phyloP scores from a whole-genome alignment of 306 rosid genomes.

The Comarum palustre region DNA sequence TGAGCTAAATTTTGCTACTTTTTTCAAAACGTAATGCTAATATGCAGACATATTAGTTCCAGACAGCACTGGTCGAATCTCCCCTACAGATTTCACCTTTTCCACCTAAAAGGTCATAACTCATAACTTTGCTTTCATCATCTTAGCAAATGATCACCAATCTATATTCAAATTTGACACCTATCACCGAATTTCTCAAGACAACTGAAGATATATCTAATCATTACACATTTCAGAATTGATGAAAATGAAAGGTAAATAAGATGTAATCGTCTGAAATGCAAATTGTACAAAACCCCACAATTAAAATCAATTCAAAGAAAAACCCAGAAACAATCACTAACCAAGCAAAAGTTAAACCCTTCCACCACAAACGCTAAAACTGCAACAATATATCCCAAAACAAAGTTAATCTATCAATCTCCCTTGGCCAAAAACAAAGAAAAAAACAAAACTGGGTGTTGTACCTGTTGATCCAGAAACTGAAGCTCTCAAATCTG shows the following conservation, averaged over 20 bases:
- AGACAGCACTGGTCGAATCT: neutral
- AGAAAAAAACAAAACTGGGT: neutral
- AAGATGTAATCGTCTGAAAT: neutral
- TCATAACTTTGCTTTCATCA: neutral
- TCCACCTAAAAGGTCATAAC: conserved; percentile 5
- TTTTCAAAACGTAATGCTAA: neutral
- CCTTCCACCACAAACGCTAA: neutral
- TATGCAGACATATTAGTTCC: neutral
- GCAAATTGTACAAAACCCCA: neutral
- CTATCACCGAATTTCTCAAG: neutral
- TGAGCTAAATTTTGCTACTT: neutral
- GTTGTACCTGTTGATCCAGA: conserved; percentile 11
- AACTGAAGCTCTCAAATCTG: neutral
- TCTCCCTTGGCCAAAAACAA: neutral
- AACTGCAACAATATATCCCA: neutral
- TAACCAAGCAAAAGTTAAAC: neutral
- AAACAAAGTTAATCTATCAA: neutral
- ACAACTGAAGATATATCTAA: neutral
- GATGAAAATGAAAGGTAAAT: neutral
- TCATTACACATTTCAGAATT: neutral
- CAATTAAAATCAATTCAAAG: conserved; percentile 6
- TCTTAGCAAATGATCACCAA: neutral
- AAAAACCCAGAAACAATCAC: neutral
- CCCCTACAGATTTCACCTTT: neutral
- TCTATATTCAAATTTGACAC: neutral